phyloP scores from a whole-genome alignment of 306 rosid species.

The Vigna radiata region DNA sequence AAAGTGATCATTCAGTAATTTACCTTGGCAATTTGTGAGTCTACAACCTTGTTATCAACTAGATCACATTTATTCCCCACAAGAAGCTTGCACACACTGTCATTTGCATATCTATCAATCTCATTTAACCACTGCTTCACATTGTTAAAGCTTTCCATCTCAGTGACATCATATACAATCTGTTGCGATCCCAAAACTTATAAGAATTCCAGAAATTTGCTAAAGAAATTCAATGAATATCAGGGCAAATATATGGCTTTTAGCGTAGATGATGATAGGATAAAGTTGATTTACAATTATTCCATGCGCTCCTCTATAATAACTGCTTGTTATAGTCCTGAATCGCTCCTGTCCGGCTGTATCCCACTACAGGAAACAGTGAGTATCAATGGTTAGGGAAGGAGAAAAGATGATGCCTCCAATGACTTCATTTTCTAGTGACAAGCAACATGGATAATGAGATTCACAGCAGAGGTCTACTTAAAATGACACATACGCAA shows the following conservation, averaged over 20 bases:
- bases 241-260: not conserved
- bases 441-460: not conserved
- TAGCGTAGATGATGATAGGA: slow-evolving; percentile 1
- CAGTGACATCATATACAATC: slow-evolving; percentile 98
- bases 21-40: slow-evolving; percentile 91
- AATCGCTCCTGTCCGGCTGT: slow-evolving; percentile 99
- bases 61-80: slow-evolving; percentile 95
- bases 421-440: not conserved
- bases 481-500: not conserved
- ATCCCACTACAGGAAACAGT: slow-evolving; percentile 74
- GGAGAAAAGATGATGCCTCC: not conserved
- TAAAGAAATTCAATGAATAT: not conserved
- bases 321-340: slow-evolving; percentile 98
- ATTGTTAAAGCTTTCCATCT: slow-evolving; percentile 94
- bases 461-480: not conserved
- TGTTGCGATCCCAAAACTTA: slow-evolving; percentile 54
- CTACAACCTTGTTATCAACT: slow-evolving; percentile 84
- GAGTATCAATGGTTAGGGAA: slow-evolving; percentile 17
- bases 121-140: slow-evolving; percentile 97
- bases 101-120: slow-evolving; percentile 94
- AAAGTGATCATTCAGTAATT: not conserved
- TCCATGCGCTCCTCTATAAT: slow-evolving; percentile 98
- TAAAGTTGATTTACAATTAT: slow-evolving; percentile 69
- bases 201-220: slow-evolving; percentile 27
- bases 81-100: slow-evolving; percentile 91